Evolutionary conservation across 805 yeast species (phyloP).

Genomic region (Schwanniomyces vanrijiae): DNA sequence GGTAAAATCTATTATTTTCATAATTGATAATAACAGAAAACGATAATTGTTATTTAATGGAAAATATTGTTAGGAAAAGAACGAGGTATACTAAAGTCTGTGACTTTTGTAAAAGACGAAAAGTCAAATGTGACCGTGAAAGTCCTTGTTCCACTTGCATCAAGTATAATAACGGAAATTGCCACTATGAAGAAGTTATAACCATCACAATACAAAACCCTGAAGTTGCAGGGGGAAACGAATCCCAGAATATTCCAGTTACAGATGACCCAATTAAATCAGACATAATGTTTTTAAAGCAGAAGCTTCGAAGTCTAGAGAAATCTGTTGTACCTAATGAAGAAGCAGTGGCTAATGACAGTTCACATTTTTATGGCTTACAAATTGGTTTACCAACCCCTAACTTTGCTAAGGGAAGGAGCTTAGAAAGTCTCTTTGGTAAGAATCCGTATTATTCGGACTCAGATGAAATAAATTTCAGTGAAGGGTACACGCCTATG

Average conservation of each 20-base stretch:
- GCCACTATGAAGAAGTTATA: slow-evolving; percentile 16
- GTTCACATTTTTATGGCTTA: neutral
- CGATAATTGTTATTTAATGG: no score
- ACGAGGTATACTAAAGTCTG: slow-evolving; percentile 35
- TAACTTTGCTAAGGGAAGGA: neutral
- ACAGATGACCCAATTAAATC: slow-evolving; percentile 6
- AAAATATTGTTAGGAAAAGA: slow-evolving; percentile 14
- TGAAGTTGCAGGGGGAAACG: neutral
- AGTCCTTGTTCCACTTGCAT: slow-evolving; percentile 37
- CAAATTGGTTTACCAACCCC: neutral
- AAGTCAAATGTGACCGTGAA: slow-evolving; percentile 38
- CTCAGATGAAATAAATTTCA: slow-evolving; percentile 17
- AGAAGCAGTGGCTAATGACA: neutral
- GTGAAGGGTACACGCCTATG: slow-evolving; percentile 22
- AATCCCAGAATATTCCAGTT: neutral
- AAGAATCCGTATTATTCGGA: slow-evolving; percentile 14
- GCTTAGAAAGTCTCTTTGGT: neutral
- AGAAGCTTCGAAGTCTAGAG: slow-evolving; percentile 13
- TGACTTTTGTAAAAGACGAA: slow-evolving; percentile 34
- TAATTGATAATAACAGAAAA: no score
- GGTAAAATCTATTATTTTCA: no score
- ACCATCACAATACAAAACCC: neutral
- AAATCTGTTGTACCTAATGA: slow-evolving; percentile 8
- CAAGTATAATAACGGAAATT: slow-evolving; percentile 25
- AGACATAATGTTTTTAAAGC: slow-evolving; percentile 12